Base-by-base conservation (phyloP, 2,329 filamentous ascomycete species). In the Pseudocercospora crystallina region DNA sequence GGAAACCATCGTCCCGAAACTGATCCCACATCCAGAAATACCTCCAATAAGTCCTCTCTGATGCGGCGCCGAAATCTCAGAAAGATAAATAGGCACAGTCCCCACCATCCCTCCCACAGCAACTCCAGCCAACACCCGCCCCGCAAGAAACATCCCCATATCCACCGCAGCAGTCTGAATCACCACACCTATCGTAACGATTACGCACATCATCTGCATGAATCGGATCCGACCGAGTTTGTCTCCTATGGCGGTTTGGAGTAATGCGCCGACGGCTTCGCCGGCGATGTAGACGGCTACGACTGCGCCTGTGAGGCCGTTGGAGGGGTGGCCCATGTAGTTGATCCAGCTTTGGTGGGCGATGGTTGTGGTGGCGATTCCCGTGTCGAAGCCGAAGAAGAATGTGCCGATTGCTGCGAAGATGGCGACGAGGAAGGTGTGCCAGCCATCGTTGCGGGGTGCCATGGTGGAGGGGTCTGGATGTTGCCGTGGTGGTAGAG, bases 361-460 rank as follows among this genome's bases (percentile, higher is more conserved):
- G 49, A 83, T 83, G 14, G 80, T 82, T 12, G 80, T 82, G 10
- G 80, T 83, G 4, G 79, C 80, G 48, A 82, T 82, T 26, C 80
- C 80, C 0, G 80, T 82, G 61, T 82, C 80, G 52, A 82, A 82
- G 2, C 80, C 80, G 63, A 80, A 83, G 47, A 82, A 71, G 63
- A 82, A 81, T 0, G 80, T 82, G 56, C 80, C 80, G 45, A 82
- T 80, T 14, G 78, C 79, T 33, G 80, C 80, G 63, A 82, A 82
- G 33, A 80, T 61, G 41, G 78, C 78, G 51, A 82, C 67, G 5
- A 76, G 74, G 29, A 80, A 65, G 2, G 76, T 75, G 61, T 80
- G 79, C 70, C 67, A 71, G 32, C 34, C 37, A 40, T 51, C 20
- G n/a, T 46, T 35, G 40, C 47, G 43, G 11, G 43, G 12, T 17